phyloP scores from a whole-genome alignment of 139 green algal genomes.

The Coccomyxa sp. region DNA sequence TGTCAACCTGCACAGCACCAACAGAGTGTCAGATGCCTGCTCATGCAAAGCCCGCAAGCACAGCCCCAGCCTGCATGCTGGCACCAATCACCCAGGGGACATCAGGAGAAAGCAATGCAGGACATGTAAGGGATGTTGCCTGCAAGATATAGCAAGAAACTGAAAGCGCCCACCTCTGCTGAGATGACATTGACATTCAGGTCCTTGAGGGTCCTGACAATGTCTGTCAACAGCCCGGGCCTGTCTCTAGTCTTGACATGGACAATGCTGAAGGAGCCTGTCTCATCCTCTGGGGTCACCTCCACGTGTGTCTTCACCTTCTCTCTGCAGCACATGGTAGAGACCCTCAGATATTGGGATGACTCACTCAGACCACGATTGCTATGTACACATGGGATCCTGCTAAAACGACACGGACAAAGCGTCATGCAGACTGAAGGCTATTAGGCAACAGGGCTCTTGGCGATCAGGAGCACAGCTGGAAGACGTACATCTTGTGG shows the following conservation, averaged over 20 bases:
- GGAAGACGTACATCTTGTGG: background rate
- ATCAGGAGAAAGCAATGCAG: no score
- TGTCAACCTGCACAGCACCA: constrained; percentile 44
- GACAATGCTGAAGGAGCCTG: constrained; percentile 35
- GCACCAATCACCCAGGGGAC: no score
- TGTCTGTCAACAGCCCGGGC: constrained; percentile 62
- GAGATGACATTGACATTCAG: constrained; percentile 93
- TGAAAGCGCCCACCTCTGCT: constrained; percentile 55
- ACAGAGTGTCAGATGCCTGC: no score
- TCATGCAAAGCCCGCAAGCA: no score
- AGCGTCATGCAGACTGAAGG: no score
- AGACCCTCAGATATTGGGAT: background rate
- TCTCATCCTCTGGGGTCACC: constrained; percentile 18
- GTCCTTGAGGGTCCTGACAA: constrained; percentile 85
- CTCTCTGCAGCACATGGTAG: constrained; percentile 40
- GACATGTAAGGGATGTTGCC: no score
- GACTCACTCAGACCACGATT: background rate
- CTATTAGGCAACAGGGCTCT: no score
- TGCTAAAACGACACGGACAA: no score
- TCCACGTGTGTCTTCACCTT: constrained; percentile 18
- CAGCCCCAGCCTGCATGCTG: no score
- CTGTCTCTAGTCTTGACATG: constrained; percentile 64
- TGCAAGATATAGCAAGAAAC: no score
- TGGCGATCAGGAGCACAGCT: no score
- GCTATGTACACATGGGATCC: no score